These are phyloP conservation scores for Helotiales sp. DNA, from an alignment of 2,329 filamentous ascomycete species.

Conservation along the genomic window DNA sequence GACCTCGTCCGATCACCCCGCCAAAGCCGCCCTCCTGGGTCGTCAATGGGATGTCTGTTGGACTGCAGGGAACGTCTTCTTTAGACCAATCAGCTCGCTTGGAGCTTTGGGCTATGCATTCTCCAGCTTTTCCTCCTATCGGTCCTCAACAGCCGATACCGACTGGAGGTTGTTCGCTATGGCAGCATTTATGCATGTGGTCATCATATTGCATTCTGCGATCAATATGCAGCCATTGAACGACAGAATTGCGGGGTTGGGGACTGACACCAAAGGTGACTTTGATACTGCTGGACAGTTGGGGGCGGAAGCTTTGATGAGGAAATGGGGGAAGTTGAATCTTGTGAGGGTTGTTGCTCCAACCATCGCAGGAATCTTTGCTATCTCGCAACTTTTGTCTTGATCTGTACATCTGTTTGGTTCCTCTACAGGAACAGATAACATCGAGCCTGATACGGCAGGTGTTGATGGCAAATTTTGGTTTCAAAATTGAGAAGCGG, in stretches of 20 bases:
- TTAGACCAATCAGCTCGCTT: conserved; percentile 50
- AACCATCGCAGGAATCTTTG: conserved; percentile 36
- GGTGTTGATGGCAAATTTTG: no score
- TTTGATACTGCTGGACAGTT: conserved; percentile 13
- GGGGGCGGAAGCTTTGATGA: conserved; percentile 37
- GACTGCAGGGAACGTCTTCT: conserved; percentile 51
- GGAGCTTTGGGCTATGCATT: conserved; percentile 49
- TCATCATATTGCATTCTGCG: conserved; percentile 49
- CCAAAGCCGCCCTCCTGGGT: conserved; percentile 45
- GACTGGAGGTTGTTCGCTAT: conserved; percentile 48
- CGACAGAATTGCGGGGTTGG: conserved; percentile 44
- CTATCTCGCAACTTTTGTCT: conserved; percentile 31
- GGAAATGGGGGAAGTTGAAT: conserved; percentile 39
- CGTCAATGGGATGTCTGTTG: conserved; percentile 51
- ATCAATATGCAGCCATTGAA: conserved; percentile 53
- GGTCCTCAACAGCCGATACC: conserved; percentile 27
- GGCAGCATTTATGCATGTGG: conserved; percentile 44
- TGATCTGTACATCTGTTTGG: neutral
- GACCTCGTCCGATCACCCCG: conserved; percentile 40
- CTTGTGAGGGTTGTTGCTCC: conserved; percentile 38
- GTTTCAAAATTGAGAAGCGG: no score
- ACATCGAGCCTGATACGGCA: no score
- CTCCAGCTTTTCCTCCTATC: conserved; percentile 40
- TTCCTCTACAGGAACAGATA: no score
- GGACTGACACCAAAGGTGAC: conserved; percentile 21